Evolutionary conservation across 495 filamentous ascomycete genomes (phyloP), one percentile per base, ranked within the genome.

Genomic region (Talaromyces trachyspermus): DNA sequence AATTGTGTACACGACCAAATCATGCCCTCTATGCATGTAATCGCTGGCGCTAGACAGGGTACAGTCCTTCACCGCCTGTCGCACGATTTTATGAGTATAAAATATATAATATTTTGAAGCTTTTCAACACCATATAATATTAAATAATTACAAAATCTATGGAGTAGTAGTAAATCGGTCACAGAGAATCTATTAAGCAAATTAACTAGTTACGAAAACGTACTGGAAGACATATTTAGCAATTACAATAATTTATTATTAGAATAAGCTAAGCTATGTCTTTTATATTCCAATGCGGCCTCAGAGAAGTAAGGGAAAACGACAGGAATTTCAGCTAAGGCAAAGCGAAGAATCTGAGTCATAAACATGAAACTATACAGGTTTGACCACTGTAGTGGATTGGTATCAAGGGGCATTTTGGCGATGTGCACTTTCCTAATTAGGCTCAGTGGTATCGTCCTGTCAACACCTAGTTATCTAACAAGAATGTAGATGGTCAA

Each of bases 1-100:
- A 38, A 19, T 38, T 38, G 18, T 5, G 1, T 38, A 5, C 22
- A 11, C 6, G 19, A 3, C 9, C 18, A 38, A 22, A 22, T 4
- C 10, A 11, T 5, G 4, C 14, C 14, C 4, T 22, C 5, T 38
- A 18, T 38, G 15, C 14, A 18, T 22, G 35, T 38, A 38, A 38
- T 38, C 35, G 18, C 35, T 19, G 35, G 35, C 14, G 35, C 35
- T 38, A 38, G 35, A 38, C 35, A 38, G 17, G 35, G 35, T n/a
- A n/a, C n/a, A n/a, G n/a, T n/a, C n/a, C n/a, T n/a, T n/a, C n/a
- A n/a, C n/a, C n/a, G n/a, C n/a, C n/a, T n/a, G n/a, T n/a, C n/a
- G n/a, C n/a, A n/a, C n/a, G n/a, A n/a, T n/a, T n/a, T n/a, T n/a
- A n/a, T n/a, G n/a, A n/a, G n/a, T n/a, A n/a, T n/a, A n/a, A n/a